Evolutionary conservation across 257 asterid genomes (phyloP), one percentile per base, ranked within the genome.

Genomic region (Cynanchum wilfordii): DNA sequence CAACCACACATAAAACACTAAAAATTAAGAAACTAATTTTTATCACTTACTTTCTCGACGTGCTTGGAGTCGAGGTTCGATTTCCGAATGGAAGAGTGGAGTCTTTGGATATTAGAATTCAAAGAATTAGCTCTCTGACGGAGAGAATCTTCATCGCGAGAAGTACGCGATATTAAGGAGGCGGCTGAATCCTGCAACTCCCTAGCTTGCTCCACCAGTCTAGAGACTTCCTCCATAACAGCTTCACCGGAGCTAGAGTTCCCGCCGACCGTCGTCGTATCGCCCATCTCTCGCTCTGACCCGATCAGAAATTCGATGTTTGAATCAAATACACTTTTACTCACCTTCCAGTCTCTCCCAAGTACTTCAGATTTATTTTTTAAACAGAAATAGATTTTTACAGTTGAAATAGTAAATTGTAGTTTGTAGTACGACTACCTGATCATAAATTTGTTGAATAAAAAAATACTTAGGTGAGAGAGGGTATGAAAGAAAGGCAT

Each of bases 121-220:
- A 95, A 89, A 45, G 90, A 85, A 64, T 84, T 85, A 16, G 90
- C 93, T 87, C 93, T 90, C 86, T 81, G 89, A 67, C 97, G 92
- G n/a, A 95, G 96, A 63, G 91, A 90, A 81, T 95, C 98, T 66
- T 95, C 99, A 13, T 92, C 98, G 71, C 87, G 87, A 62, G 90
- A 69, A 69, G 93, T 90, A 54, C 94, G 90, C 10, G 92, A 76
- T 75, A 95, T 80, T 65, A 90, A 85, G 0, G 92, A 87, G 58
- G 97, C 75, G 66, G 99, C 98, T 66, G 89, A 75, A 15, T 95
- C 98, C 87, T 89, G 97, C 79, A 95, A 81, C 84, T 95, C 98
- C 89, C 87, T 90, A 29, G 99, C 97, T 73, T 86, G 87, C 80
- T 92, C 98, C 47, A 79, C 87, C 58, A 89, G 83, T 68, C 79